These are phyloP conservation scores for Anthracocystis walkeri DNA, from an alignment of 1,284 basidiomycete genomes.

Conservation along the genomic window DNA sequence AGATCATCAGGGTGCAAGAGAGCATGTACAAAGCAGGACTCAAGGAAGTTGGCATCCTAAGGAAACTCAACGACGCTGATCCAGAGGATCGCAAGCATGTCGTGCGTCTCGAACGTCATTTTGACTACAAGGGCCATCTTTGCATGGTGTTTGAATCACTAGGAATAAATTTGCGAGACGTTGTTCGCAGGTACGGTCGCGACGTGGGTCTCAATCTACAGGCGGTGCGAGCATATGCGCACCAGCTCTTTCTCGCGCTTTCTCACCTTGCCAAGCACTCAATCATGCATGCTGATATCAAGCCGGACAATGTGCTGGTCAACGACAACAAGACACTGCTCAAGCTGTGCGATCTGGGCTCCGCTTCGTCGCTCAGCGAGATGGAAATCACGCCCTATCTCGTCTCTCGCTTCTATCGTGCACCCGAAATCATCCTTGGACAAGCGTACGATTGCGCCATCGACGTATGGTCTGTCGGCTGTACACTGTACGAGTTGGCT, in stretches of 20 bases:
- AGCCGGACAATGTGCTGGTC: constrained; percentile 71
- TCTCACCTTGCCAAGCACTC: constrained; percentile 86
- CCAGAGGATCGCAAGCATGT: constrained; percentile 97
- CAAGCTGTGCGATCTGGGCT: constrained; percentile 96
- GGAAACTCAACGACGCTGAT: constrained; percentile 86
- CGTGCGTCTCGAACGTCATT: constrained; percentile 88
- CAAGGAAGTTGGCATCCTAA: constrained; percentile 90
- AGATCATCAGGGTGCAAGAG: constrained; percentile 94
- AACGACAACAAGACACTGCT: constrained; percentile 93
- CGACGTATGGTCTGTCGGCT: constrained; percentile 97
- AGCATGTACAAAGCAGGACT: constrained; percentile 96
- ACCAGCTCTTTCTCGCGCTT: constrained; percentile 91
- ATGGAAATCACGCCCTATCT: constrained; percentile 98
- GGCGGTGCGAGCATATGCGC: constrained; percentile 96
- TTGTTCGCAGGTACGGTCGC: constrained; percentile 98
- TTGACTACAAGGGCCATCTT: constrained; percentile 95
- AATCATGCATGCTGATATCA: constrained; percentile 96
- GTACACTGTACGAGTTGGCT: constrained; percentile 96
- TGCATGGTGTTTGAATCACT: constrained; percentile 96
- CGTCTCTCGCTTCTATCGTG: constrained; percentile 96
- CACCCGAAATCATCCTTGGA: constrained; percentile 98
- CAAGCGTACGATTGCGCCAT: constrained; percentile 92
- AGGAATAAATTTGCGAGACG: constrained; percentile 95
- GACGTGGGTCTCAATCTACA: constrained; percentile 95
- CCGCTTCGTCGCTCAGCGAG: constrained; percentile 90